A percentile compares a stretch with the other conserved stretches of the same genome.
These are phyloP conservation scores for Ramalina peruviana DNA, from an alignment of 495 filamentous ascomycete genomes.

Conservation along the genomic window DNA sequence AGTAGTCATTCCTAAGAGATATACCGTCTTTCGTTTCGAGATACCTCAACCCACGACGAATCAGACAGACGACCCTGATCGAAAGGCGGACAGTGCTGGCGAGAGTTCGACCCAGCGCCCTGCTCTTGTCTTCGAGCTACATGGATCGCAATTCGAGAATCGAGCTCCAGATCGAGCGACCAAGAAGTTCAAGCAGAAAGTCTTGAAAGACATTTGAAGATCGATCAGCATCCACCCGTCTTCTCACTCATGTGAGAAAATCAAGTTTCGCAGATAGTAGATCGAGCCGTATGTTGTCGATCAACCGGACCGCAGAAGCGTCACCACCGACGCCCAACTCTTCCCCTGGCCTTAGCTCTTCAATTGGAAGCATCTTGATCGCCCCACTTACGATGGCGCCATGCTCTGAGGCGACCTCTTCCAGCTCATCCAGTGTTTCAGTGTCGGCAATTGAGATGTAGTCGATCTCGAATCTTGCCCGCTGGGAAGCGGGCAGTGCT, in stretches of 20 bases:
- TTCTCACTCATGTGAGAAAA: not conserved
- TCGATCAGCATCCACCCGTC: not conserved
- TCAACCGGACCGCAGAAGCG: conserved; percentile 64
- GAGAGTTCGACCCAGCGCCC: conserved; percentile 9
- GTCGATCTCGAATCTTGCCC: conserved; percentile 69
- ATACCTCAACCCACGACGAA: conserved; percentile 37
- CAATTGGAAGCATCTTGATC: conserved; percentile 74
- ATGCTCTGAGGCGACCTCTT: conserved; percentile 44
- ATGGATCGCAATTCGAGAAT: conserved; percentile 75
- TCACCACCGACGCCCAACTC: conserved; percentile 53
- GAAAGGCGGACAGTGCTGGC: conserved; percentile 14
- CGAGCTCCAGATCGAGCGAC: conserved; percentile 72
- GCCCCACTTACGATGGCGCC: conserved; percentile 84
- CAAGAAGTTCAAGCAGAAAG: conserved; percentile 78
- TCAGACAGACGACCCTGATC: conserved; percentile 7
- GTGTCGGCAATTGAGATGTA: conserved; percentile 83
- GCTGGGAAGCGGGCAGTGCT: conserved; percentile 40
- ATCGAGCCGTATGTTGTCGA: conserved; percentile 80
- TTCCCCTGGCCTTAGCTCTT: conserved; percentile 52
- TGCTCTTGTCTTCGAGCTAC: conserved; percentile 65
- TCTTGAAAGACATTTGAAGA: conserved; percentile 50
- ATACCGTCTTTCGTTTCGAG: conserved; percentile 68
- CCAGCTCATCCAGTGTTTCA: conserved; percentile 63
- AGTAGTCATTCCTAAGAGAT: conserved; percentile 69
- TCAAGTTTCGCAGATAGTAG: conserved; percentile 16